phyloP scores from a whole-genome alignment of 2,329 filamentous ascomycete species.

The Diaporthe citrichinensis region DNA sequence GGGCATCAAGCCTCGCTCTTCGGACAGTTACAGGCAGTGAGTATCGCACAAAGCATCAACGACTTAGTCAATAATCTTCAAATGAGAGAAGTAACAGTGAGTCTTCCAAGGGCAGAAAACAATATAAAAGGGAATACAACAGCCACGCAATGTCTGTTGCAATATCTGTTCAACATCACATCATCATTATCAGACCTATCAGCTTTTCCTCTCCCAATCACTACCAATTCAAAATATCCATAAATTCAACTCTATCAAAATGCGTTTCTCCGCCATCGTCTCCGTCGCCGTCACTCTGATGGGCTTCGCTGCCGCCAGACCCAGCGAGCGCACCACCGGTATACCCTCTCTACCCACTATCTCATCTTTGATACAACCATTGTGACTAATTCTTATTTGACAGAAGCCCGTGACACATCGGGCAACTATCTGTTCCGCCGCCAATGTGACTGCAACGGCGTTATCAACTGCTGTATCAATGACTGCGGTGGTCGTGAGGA shows the following conservation, averaged over 20 bases:
- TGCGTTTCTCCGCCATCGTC: constrained; percentile 16
- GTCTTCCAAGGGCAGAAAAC: neutral
- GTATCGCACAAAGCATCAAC: neutral
- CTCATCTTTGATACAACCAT: neutral
- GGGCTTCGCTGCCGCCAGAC: constrained; percentile 2
- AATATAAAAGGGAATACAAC: constrained; percentile 1
- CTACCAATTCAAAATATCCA: too few relatives aligned
- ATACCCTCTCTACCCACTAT: neutral
- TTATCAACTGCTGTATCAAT: constrained; percentile 11
- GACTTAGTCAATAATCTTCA: neutral
- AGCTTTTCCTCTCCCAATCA: neutral
- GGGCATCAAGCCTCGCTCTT: neutral
- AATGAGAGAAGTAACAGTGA: neutral
- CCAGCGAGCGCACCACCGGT: constrained; percentile 6
- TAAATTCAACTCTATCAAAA: neutral
- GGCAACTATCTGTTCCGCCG: constrained; percentile 3
- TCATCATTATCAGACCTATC: constrained; percentile 4
- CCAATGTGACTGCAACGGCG: constrained; percentile 2
- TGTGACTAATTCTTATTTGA: neutral
- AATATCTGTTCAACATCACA: neutral
- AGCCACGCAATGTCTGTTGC: neutral
- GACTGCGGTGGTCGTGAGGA: constrained; percentile 12
- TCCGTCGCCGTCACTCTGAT: constrained; percentile 1
- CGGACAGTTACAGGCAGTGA: neutral
- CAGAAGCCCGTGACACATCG: neutral